Conservation (phyloP, 2,329 filamentous ascomycete genomes). For the Exophiala phaeomuriformis region DNA sequence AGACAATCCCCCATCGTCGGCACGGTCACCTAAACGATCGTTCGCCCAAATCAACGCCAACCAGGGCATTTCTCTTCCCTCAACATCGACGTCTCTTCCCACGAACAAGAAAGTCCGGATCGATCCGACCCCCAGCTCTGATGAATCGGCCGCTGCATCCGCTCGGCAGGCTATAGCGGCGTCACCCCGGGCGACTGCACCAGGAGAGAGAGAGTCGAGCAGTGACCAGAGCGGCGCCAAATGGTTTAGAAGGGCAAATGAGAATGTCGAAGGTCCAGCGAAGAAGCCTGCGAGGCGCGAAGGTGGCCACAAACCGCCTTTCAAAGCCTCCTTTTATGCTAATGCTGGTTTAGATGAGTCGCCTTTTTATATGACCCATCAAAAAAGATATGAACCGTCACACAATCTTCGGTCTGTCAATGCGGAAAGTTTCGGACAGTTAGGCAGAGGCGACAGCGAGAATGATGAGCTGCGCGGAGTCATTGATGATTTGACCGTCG, state of each 20-base stretch:
- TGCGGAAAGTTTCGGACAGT: constrained; percentile 26
- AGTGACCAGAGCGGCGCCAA: constrained; percentile 24
- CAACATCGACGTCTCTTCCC: constrained; percentile 18
- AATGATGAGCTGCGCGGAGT: constrained; percentile 72
- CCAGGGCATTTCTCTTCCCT: constrained; percentile 13
- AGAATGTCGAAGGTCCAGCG: constrained; percentile 13
- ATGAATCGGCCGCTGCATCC: neutral
- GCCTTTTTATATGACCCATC: constrained; percentile 32
- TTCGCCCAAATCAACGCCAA: constrained; percentile 9
- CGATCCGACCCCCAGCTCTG: neutral
- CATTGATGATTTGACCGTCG: constrained; percentile 78
- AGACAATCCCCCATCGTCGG: constrained; percentile 1
- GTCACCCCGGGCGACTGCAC: neutral
- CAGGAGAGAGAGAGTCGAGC: constrained; percentile 16
- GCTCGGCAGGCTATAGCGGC: neutral
- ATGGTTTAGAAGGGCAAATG: constrained; percentile 24
- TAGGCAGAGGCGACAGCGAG: constrained; percentile 45
- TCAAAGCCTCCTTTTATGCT: constrained; percentile 1
- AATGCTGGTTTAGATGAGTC: constrained; percentile 30
- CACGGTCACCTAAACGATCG: constrained; percentile 16
- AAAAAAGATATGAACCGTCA: constrained; percentile 17
- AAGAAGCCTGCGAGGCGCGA: constrained; percentile 7
- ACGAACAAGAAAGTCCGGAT: constrained; percentile 19
- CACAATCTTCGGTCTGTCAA: constrained; percentile 20
- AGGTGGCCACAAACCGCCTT: neutral